phyloP scores from a whole-genome alignment of 495 filamentous ascomycete species.

The Clohesyomyces aquaticus region DNA sequence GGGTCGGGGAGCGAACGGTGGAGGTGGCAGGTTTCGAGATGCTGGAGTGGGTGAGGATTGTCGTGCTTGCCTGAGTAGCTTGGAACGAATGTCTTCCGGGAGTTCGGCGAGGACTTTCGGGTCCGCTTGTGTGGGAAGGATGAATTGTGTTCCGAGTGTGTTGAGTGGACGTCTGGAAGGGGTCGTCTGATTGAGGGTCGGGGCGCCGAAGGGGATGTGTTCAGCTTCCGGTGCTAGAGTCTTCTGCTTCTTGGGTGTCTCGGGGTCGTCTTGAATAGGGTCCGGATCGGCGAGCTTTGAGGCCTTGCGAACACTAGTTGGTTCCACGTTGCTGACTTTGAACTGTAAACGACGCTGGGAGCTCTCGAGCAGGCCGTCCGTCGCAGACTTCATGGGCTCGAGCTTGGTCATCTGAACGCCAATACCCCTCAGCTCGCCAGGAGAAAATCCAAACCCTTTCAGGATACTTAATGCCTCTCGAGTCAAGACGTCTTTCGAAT shows the following conservation, averaged over 20 bases:
- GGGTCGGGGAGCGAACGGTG: not conserved
- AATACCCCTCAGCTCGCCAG: slow-evolving; percentile 86
- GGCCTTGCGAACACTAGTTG: slow-evolving; percentile 39
- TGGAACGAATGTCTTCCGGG: slow-evolving; percentile 75
- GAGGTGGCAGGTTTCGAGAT: not conserved
- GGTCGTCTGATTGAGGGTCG: slow-evolving; percentile 37
- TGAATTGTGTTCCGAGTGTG: slow-evolving; percentile 81
- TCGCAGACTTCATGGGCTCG: slow-evolving; percentile 66
- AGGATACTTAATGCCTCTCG: slow-evolving; percentile 84
- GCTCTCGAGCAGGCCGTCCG: slow-evolving; percentile 43
- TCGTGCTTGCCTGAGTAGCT: slow-evolving; percentile 57
- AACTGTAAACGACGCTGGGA: slow-evolving; percentile 67
- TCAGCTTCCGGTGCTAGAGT: slow-evolving; percentile 42
- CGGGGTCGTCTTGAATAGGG: slow-evolving; percentile 56
- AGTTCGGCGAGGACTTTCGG: slow-evolving; percentile 74
- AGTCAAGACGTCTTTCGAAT: slow-evolving; percentile 66
- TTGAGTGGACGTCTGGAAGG: slow-evolving; percentile 72
- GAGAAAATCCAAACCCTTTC: slow-evolving; percentile 77
- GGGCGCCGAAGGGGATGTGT: slow-evolving; percentile 49
- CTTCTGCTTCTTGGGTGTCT: slow-evolving; percentile 69
- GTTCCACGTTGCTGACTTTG: slow-evolving; percentile 46
- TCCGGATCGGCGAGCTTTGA: slow-evolving; percentile 44
- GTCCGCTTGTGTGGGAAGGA: slow-evolving; percentile 80
- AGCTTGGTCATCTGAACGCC: slow-evolving; percentile 92
- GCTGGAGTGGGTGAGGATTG: slow-evolving; percentile 32